A percentile compares a stretch with the other conserved stretches of the same genome.
phyloP scores from a whole-genome alignment of 2,329 filamentous ascomycete genomes.

The Cyphellophora attinorum region DNA sequence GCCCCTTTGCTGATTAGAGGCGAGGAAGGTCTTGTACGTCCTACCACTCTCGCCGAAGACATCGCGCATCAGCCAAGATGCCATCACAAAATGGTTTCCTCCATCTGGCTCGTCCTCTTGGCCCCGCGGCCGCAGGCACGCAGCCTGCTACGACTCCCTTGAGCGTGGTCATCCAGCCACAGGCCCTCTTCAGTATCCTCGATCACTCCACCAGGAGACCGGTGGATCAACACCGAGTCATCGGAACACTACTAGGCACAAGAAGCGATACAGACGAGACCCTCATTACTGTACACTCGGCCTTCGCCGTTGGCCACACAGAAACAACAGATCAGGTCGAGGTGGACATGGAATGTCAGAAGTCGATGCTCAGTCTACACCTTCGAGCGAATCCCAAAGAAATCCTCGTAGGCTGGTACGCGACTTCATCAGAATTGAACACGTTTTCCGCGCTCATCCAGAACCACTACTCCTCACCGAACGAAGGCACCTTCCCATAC shows the following conservation, averaged over 20 bases:
- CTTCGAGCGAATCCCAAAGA: constrained; percentile 91
- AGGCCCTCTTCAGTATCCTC: constrained; percentile 58
- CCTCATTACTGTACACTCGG: constrained; percentile 90
- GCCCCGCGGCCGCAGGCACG: constrained; percentile 67
- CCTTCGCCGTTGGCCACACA: constrained; percentile 96
- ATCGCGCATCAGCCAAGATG: background rate
- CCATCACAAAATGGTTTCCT: constrained; percentile 65
- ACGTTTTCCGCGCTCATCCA: constrained; percentile 97
- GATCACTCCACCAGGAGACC: constrained; percentile 93
- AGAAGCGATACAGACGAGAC: constrained; percentile 84
- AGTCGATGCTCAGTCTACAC: constrained; percentile 94
- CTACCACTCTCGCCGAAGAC: background rate
- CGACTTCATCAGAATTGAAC: constrained; percentile 92
- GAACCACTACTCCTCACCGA: constrained; percentile 97
- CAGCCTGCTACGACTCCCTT: constrained; percentile 84
- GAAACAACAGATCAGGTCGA: constrained; percentile 98
- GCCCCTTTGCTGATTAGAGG: too few relatives aligned
- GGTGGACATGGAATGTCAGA: constrained; percentile 99
- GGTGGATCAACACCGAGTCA: constrained; percentile 87
- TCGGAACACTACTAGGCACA: constrained; percentile 86
- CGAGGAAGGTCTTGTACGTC: background rate
- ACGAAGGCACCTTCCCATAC: constrained; percentile 93
- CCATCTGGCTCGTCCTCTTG: constrained; percentile 85
- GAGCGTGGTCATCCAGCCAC: constrained; percentile 83
- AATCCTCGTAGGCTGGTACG: constrained; percentile 95